phyloP scores from a whole-genome alignment of 257 asterid genomes.

The Solanum chilense region DNA sequence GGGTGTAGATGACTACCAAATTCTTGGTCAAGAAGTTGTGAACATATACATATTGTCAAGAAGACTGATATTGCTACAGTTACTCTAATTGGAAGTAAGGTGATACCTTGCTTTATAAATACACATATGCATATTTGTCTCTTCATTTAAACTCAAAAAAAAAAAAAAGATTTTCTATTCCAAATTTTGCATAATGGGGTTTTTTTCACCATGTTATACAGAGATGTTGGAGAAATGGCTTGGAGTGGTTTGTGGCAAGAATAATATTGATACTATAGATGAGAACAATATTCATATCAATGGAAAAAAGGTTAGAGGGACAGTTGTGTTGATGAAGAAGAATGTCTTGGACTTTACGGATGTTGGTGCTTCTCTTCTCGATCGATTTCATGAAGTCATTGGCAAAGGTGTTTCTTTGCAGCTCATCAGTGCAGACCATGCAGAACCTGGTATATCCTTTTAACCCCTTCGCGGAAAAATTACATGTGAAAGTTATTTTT shows the following conservation, averaged over 20 bases:
- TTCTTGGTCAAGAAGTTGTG: neutral
- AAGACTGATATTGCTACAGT: neutral
- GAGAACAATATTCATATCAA: neutral
- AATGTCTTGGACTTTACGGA: conserved; percentile 46
- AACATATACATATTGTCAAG: neutral
- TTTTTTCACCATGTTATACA: neutral
- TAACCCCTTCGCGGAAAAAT: neutral
- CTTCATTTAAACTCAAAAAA: neutral
- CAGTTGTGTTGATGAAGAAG: conserved; percentile 54
- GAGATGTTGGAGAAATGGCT: conserved; percentile 4
- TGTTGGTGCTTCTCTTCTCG: conserved; percentile 32
- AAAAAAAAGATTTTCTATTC: neutral
- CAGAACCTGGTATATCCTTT: conserved; percentile 25
- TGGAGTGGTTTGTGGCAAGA: conserved; percentile 1
- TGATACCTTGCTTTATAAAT: neutral
- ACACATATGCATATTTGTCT: neutral
- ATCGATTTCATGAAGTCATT: conserved; percentile 45
- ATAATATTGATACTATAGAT: neutral
- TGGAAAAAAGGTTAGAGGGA: conserved; percentile 39
- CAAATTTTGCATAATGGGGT: neutral
- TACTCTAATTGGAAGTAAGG: neutral
- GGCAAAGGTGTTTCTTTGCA: conserved; percentile 55
- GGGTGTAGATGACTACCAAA: neutral
- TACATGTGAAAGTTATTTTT: neutral
- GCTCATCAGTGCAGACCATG: conserved; percentile 45